Conservation (phyloP, 2,329 filamentous ascomycete species). For the Pezicula neosporulosa region DNA sequence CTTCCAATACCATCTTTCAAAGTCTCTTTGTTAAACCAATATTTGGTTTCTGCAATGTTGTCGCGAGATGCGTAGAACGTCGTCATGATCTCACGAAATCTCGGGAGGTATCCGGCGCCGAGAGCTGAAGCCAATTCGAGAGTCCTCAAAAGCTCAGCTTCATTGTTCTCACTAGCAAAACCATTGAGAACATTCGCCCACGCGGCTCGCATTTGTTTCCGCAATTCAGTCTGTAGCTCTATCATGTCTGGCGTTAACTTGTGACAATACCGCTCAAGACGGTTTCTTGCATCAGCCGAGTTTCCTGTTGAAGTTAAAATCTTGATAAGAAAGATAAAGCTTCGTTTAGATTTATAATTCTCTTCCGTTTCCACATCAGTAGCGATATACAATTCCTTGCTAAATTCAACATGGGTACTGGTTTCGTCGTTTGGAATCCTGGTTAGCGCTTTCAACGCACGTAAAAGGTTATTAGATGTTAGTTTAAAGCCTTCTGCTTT, state of each 20-base stretch:
- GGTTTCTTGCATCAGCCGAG: constrained; percentile 20
- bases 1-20: too few relatives aligned
- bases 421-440: constrained; percentile 18
- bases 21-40: constrained; percentile 56
- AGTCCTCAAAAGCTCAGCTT: constrained; percentile 54
- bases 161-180: constrained; percentile 56
- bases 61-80: constrained; percentile 58
- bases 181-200: constrained; percentile 56
- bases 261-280: constrained; percentile 1
- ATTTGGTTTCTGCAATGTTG: constrained; percentile 57
- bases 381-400: constrained; percentile 15
- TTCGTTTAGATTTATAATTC: not conserved
- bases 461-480: constrained; percentile 9
- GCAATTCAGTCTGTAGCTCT: too few relatives aligned
- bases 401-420: constrained; percentile 6
- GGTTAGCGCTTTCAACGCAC: constrained; percentile 11
- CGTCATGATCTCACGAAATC: constrained; percentile 53
- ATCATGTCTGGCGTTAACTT: constrained; percentile 2
- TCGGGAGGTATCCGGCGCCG: constrained; percentile 40
- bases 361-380: constrained; percentile 3
- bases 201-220: not conserved
- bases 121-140: constrained; percentile 47
- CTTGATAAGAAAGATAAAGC: constrained; percentile 5
- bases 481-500: constrained; percentile 13
- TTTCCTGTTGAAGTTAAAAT: constrained; percentile 19